Base-by-base conservation (phyloP, 2,329 filamentous ascomycete genomes). In the Periconia sp. region DNA sequence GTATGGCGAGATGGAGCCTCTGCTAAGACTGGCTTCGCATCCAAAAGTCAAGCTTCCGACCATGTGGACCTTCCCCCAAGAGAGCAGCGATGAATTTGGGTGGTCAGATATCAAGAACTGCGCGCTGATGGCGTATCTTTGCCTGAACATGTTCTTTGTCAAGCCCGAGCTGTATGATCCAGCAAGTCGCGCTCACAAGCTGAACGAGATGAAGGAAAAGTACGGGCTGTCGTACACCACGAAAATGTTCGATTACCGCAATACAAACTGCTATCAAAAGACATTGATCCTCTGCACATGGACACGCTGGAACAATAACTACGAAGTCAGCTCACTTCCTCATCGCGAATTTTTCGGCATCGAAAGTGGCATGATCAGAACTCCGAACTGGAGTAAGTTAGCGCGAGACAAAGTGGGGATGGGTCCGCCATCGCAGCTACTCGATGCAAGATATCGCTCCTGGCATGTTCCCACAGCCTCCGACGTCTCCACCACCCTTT, bases 261-360 rank as follows among this genome's bases (percentile, higher is more conserved):
- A 25, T 4, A 45, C 50, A 6, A 30, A 24, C 25, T 28, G 23
- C 2, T 52, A 52, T 21, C 48, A 52, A 24, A 25, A 40, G 19
- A 45, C 34, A 15, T 12, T 48, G 6, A 10, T 40, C 3, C 19
- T 33, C 10, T 35, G 46, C 38, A 37, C 31, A 15, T 23, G 17
- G 2, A 43, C 23, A 15, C 7, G 39, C 18, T 28, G 12, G 22
- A 17, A 17, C 13, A 28, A 41, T 13, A 17, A 32, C 17, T 33
- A 42, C n/a, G 30, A 31, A 8, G 8, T 17, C 22, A 19, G 25
- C 4, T 28, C 19, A n/a, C 22, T 36, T 4, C 50, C 43, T n/a
- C 46, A 53, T 24, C 42, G 46, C 10, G 36, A 47, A n/a, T 53
- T 53, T 43, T 50, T 43, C 22, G 46, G 50, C n/a, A 35, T 45